Evolutionary conservation across 257 asterid genomes (phyloP).

Genomic region (Solanum ossicruentum): DNA sequence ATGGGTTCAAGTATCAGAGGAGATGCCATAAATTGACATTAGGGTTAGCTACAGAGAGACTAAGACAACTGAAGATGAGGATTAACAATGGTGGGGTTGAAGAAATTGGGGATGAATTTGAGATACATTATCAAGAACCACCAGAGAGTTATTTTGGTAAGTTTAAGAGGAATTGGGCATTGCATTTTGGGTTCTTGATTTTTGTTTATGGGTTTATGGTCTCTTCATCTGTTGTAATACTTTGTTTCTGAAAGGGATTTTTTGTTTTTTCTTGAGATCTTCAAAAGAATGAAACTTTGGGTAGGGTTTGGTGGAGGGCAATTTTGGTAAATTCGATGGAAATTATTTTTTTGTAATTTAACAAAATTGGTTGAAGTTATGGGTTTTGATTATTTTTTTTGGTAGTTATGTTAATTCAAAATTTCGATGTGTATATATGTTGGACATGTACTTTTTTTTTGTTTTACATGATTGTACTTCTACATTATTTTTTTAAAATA

Average conservation of each 20-base stretch:
- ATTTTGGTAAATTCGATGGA: background rate
- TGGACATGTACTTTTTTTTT: background rate
- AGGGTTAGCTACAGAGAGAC: slow-evolving; percentile 76
- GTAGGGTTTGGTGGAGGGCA: background rate
- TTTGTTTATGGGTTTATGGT: slow-evolving; percentile 74
- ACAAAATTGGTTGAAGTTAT: background rate
- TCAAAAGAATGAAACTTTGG: background rate
- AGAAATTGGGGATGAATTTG: slow-evolving; percentile 37
- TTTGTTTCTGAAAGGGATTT: slow-evolving; percentile 31
- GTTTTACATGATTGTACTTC: background rate
- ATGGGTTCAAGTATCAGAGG: slow-evolving; percentile 94
- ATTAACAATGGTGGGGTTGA: slow-evolving; percentile 23
- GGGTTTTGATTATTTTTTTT: background rate
- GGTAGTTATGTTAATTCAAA: background rate
- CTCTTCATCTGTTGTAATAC: slow-evolving; percentile 77
- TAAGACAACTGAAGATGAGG: slow-evolving; percentile 50
- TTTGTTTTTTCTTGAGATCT: background rate
- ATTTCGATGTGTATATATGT: background rate
- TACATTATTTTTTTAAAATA: background rate
- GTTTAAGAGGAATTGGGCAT: slow-evolving; percentile 91
- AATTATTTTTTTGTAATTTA: background rate
- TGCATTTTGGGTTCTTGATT: slow-evolving; percentile 82
- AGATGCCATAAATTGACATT: slow-evolving; percentile 90
- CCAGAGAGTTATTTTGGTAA: slow-evolving; percentile 86
- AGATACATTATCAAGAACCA: slow-evolving; percentile 87